These are phyloP conservation scores for Penicillium sp. DNA, from an alignment of 2,329 filamentous ascomycete genomes.

Conservation along the genomic window DNA sequence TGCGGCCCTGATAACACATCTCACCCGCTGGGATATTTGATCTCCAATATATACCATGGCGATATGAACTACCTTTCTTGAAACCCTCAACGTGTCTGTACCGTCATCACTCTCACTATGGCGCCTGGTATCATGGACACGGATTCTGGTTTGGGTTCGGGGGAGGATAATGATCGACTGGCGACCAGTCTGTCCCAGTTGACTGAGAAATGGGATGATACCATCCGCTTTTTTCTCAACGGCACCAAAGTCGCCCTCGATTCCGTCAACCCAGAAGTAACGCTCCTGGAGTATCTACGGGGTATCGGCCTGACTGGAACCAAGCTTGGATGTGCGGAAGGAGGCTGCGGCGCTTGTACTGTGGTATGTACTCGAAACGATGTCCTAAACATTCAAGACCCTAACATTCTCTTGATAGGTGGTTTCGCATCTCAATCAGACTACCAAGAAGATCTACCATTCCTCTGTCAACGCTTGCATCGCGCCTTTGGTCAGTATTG, in stretches of 20 bases:
- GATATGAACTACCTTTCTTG: not conserved
- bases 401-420: conserved; percentile 45
- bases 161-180: conserved; percentile 42
- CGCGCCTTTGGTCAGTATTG: conserved; percentile 84
- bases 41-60: conserved; percentile 7
- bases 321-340: conserved; percentile 93
- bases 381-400: not conserved
- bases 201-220: conserved; percentile 77
- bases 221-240: conserved; percentile 88
- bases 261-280: conserved; percentile 83
- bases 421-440: conserved; percentile 87
- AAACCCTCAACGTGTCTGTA: conserved; percentile 3
- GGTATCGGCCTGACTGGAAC: conserved; percentile 92
- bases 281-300: conserved; percentile 85
- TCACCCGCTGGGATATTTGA: conserved; percentile 4
- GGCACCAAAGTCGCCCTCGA: conserved; percentile 85
- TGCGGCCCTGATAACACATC: conserved; percentile 8
- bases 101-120: conserved; percentile 41
- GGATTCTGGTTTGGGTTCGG: conserved; percentile 38
- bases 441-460: conserved; percentile 88
- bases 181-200: conserved; percentile 54
- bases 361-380: conserved; percentile 52
- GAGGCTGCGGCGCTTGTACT: conserved; percentile 93
- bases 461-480: conserved; percentile 95
- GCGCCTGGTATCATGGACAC: conserved; percentile 53